Evolutionary conservation across 192 early-diverging fungal genomes (phyloP).

Genomic region (Backusella tuberculispora): DNA sequence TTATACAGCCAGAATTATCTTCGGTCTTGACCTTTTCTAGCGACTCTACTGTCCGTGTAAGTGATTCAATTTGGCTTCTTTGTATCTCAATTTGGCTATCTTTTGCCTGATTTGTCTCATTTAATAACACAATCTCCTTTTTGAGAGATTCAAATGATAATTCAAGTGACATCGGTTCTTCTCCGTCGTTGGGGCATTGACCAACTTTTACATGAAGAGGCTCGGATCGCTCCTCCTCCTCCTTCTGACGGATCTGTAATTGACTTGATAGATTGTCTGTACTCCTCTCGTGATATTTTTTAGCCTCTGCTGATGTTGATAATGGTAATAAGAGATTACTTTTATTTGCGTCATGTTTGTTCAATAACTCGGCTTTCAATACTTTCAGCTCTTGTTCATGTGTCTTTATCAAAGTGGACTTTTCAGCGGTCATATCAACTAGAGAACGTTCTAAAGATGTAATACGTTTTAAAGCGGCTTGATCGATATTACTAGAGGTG

Average conservation of each 20-base stretch:
- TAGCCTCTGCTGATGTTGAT: background rate
- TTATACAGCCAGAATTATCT: no score
- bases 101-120: constrained; percentile 12
- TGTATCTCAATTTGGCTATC: background rate
- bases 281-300: background rate
- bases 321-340: background rate
- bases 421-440: constrained; percentile 1
- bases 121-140: constrained; percentile 13
- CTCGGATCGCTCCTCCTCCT: background rate
- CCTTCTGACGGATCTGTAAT: background rate
- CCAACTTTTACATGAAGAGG: background rate
- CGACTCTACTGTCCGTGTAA: background rate
- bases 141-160: background rate
- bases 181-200: constrained; percentile 6
- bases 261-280: constrained; percentile 11
- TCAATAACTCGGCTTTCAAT: background rate
- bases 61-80: background rate
- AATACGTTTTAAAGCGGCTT: background rate
- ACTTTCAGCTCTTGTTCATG: background rate
- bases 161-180: constrained; percentile 10
- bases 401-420: background rate
- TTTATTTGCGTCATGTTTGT: background rate
- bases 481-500: background rate
- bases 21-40: background rate
- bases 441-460: background rate